Percentiles rank a stretch among this genome's conserved stretches.
phyloP scores from a whole-genome alignment of 345 rosid species.

The Melaleuca quinquenervia region DNA sequence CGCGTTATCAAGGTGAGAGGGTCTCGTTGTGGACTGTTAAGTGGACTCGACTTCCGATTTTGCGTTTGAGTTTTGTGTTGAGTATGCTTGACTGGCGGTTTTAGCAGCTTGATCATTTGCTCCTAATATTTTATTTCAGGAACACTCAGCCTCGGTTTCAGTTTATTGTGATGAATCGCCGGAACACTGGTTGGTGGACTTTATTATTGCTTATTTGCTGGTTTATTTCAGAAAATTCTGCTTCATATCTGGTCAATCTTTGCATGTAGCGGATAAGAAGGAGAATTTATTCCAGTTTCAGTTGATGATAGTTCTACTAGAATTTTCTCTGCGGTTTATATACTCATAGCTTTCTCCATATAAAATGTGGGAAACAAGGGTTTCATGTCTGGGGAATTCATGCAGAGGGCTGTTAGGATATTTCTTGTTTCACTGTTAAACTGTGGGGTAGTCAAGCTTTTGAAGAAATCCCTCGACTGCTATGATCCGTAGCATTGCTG shows the following conservation, averaged over 20 bases:
- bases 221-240: not conserved
- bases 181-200: slow-evolving; percentile 55
- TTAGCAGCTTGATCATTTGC: not conserved
- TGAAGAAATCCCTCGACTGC: not conserved
- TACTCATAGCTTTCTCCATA: not conserved
- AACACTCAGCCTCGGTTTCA: slow-evolving; percentile 89
- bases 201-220: not conserved
- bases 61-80: not conserved
- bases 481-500: not conserved
- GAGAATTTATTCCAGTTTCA: not conserved
- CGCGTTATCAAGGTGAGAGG: not conserved
- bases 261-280: not conserved
- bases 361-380: not conserved
- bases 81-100: not conserved
- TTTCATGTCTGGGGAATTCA: not conserved
- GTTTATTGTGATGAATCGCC: slow-evolving; percentile 93
- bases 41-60: not conserved
- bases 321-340: not conserved
- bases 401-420: not conserved
- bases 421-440: not conserved
- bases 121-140: slow-evolving; percentile 24
- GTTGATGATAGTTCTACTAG: not conserved
- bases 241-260: not conserved
- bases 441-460: not conserved
- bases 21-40: not conserved